Conservation (phyloP, 768 basidiomycete species). For the Phanerodontia chrysosporium region DNA sequence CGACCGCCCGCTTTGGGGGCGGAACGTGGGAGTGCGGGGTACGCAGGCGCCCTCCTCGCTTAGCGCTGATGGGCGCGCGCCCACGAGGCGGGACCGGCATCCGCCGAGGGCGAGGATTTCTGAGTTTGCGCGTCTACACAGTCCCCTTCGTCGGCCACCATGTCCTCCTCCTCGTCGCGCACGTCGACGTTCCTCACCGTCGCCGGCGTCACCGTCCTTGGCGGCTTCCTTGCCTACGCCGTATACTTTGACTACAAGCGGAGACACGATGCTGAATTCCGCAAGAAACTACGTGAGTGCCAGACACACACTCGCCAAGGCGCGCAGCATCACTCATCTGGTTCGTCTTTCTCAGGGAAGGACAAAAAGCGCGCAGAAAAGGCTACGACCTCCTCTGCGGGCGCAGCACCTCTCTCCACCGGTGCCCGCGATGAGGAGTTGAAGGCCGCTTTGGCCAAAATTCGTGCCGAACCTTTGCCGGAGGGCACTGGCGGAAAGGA, state of each 20-base stretch:
- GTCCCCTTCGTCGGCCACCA: not conserved
- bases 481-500: constrained; percentile 74
- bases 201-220: constrained; percentile 43
- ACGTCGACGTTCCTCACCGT: constrained; percentile 38
- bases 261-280: constrained; percentile 81
- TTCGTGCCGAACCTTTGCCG: constrained; percentile 69
- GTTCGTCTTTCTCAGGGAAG: constrained; percentile 54
- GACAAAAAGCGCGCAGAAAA: constrained; percentile 88
- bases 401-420: constrained; percentile 23
- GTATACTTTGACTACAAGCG: constrained; percentile 95
- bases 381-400: constrained; percentile 40
- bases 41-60: not conserved
- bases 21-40: constrained; percentile 1
- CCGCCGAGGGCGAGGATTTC: constrained; percentile 1
- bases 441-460: constrained; percentile 55
- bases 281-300: constrained; percentile 79
- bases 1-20: not conserved
- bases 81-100: not conserved
- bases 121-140: not conserved
- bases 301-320: not conserved
- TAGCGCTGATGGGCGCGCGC: not conserved
- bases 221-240: constrained; percentile 71
- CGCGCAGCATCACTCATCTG: not conserved
- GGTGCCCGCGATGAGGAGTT: constrained; percentile 42
- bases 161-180: constrained; percentile 23